These are phyloP conservation scores for Saccharomycopsis javanensis DNA, from an alignment of 805 yeast species.

Conservation along the genomic window DNA sequence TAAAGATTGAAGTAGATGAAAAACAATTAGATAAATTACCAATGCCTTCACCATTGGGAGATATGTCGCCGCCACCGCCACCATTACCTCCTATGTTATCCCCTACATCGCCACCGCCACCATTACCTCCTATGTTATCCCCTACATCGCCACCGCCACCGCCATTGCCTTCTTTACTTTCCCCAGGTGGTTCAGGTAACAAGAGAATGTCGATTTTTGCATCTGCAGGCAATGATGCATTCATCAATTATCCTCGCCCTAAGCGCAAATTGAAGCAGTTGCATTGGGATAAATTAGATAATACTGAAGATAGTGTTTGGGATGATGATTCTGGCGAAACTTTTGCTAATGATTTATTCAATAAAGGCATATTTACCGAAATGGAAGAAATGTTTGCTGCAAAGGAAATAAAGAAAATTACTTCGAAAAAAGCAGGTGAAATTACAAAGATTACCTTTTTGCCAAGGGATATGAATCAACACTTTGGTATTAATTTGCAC, in stretches of 20 bases:
- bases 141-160: conserved; percentile 26
- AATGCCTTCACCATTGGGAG: conserved; percentile 38
- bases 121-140: conserved; percentile 18
- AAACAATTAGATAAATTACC: conserved; percentile 30
- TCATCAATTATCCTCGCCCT: conserved; percentile 55
- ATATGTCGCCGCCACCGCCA: conserved; percentile 6
- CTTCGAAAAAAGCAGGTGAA: conserved; percentile 37
- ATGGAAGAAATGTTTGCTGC: conserved; percentile 86
- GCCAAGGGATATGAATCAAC: conserved; percentile 83
- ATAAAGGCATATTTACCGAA: conserved; percentile 73
- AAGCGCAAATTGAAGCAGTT: conserved; percentile 77
- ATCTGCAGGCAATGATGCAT: conserved; percentile 25
- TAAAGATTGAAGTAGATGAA: conserved; percentile 25
- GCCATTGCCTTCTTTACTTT: conserved; percentile 26
- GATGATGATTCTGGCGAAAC: conserved; percentile 48
- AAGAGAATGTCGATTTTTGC: conserved; percentile 20
- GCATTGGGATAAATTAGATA: conserved; percentile 93
- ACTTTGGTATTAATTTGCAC: conserved; percentile 89
- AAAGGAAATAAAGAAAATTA: conserved; percentile 49
- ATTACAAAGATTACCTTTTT: conserved; percentile 56
- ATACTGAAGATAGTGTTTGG: conserved; percentile 84
- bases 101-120: conserved; percentile 20
- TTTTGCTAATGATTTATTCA: conserved; percentile 50
- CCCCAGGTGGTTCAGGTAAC: conserved; percentile 21
- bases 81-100: conserved; percentile 18